A percentile compares a stretch with the other conserved stretches of the same genome.
These are phyloP conservation scores for Keithomyces neogunnii DNA, from an alignment of 2,329 filamentous ascomycete genomes.

Conservation along the genomic window DNA sequence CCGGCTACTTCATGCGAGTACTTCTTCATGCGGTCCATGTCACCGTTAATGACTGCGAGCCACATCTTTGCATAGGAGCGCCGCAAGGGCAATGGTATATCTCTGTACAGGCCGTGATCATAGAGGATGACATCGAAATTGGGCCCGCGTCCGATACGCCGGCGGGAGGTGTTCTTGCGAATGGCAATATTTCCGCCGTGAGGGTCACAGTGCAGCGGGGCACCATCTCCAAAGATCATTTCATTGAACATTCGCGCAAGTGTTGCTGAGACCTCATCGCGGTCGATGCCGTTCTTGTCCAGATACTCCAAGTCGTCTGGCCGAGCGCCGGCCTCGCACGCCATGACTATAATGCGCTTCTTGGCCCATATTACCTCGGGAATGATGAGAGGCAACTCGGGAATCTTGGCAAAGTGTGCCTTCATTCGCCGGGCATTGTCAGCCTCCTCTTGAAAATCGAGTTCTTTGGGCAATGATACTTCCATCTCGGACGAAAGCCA, in stretches of 20 bases:
- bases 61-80: conserved; percentile 93
- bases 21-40: conserved; percentile 76
- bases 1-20: conserved; percentile 86
- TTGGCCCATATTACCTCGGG: conserved; percentile 86
- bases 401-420: conserved; percentile 69
- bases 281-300: conserved; percentile 77
- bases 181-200: conserved; percentile 96
- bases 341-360: conserved; percentile 89
- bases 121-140: conserved; percentile 97
- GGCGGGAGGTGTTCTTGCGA: conserved; percentile 58
- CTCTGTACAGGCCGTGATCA: conserved; percentile 92
- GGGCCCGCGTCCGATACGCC: conserved; percentile 38
- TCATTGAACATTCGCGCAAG: conserved; percentile 94
- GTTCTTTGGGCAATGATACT: conserved; percentile 76
- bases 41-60: conserved; percentile 88
- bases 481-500: conserved; percentile 96
- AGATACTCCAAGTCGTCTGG: conserved; percentile 85
- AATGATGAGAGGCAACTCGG: conserved; percentile 73
- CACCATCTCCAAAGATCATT: conserved; percentile 91
- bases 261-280: conserved; percentile 89
- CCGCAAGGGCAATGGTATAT: conserved; percentile 71
- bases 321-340: conserved; percentile 76
- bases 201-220: conserved; percentile 91
- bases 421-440: conserved; percentile 72
- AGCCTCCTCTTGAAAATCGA: conserved; percentile 83